Conservation (phyloP, 805 yeast species). For the Grigorovia transvaalensis region DNA sequence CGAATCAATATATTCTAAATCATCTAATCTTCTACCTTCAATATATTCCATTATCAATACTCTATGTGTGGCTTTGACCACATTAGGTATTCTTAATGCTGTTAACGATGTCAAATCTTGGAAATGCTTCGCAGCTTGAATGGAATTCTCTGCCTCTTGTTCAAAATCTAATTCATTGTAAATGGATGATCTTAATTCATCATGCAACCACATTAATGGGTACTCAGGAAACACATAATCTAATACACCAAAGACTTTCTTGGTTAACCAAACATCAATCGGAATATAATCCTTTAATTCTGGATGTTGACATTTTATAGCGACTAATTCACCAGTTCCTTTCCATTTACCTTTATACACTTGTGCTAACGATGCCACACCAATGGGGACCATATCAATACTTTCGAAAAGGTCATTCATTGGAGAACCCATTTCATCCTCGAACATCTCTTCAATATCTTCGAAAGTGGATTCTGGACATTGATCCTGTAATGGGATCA, state of each 20-base stretch:
- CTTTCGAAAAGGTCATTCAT: slow-evolving; percentile 55
- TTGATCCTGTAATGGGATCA: slow-evolving; percentile 83
- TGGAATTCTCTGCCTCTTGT: slow-evolving; percentile 77
- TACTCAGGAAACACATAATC: slow-evolving; percentile 83
- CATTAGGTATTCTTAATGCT: slow-evolving; percentile 69
- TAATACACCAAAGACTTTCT: slow-evolving; percentile 62
- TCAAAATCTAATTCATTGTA: slow-evolving; percentile 84
- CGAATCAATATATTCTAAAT: slow-evolving; percentile 49
- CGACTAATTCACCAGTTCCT: slow-evolving; percentile 59
- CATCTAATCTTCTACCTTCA: slow-evolving; percentile 75
- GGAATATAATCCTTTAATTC: slow-evolving; percentile 81
- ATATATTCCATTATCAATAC: slow-evolving; percentile 82
- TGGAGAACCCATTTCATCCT: slow-evolving; percentile 49
- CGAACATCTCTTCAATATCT: slow-evolving; percentile 59
- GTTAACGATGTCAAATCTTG: slow-evolving; percentile 43
- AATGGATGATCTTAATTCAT: slow-evolving; percentile 78
- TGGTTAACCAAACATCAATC: slow-evolving; percentile 70
- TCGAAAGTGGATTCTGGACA: slow-evolving; percentile 74
- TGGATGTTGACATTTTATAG: slow-evolving; percentile 94
- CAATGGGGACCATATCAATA: slow-evolving; percentile 70
- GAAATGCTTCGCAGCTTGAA: slow-evolving; percentile 60
- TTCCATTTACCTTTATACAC: slow-evolving; percentile 71
- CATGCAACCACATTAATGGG: slow-evolving; percentile 91
- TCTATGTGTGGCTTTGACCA: slow-evolving; percentile 55
- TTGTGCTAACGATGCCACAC: slow-evolving; percentile 94